A percentile compares a stretch with the other conserved stretches of the same genome.
Conservation (phyloP, 495 filamentous ascomycete species). For the Penicillium dipodomyicola region DNA sequence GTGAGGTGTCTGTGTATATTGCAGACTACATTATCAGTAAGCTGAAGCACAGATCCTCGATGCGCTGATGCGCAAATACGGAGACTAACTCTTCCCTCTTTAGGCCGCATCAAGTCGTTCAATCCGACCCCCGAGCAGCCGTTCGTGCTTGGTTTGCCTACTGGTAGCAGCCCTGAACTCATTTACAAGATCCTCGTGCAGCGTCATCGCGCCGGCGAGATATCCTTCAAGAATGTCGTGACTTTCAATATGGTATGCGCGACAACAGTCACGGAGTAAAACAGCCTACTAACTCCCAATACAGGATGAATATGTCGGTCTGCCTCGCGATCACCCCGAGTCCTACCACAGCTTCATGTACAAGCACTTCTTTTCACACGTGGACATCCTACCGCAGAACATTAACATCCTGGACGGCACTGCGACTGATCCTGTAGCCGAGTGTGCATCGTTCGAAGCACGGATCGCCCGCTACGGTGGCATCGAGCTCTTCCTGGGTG, state of each 20-base stretch:
- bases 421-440: slow-evolving; percentile 68
- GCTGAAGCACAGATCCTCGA: slow-evolving; percentile 10
- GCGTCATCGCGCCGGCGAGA: slow-evolving; percentile 70
- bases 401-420: slow-evolving; percentile 87
- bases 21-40: slow-evolving; percentile 80
- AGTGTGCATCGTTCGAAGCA: slow-evolving; percentile 75
- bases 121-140: slow-evolving; percentile 65
- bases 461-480: slow-evolving; percentile 73
- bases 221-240: slow-evolving; percentile 83
- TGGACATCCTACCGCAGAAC: slow-evolving; percentile 75
- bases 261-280: not conserved
- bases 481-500: slow-evolving; percentile 82
- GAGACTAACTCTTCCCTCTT: slow-evolving; percentile 8
- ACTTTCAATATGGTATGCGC: slow-evolving; percentile 84
- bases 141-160: slow-evolving; percentile 81
- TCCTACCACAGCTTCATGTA: slow-evolving; percentile 92
- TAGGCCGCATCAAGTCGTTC: slow-evolving; percentile 67
- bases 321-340: slow-evolving; percentile 77
- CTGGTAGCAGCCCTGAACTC: slow-evolving; percentile 73
- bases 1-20: slow-evolving; percentile 67
- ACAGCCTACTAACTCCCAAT: not conserved
- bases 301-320: slow-evolving; percentile 83
- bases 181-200: slow-evolving; percentile 77
- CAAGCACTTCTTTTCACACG: slow-evolving; percentile 84
- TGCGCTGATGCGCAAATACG: not conserved